These are phyloP conservation scores for Lepiota venenata DNA, from an alignment of 768 basidiomycete genomes.

Conservation along the genomic window DNA sequence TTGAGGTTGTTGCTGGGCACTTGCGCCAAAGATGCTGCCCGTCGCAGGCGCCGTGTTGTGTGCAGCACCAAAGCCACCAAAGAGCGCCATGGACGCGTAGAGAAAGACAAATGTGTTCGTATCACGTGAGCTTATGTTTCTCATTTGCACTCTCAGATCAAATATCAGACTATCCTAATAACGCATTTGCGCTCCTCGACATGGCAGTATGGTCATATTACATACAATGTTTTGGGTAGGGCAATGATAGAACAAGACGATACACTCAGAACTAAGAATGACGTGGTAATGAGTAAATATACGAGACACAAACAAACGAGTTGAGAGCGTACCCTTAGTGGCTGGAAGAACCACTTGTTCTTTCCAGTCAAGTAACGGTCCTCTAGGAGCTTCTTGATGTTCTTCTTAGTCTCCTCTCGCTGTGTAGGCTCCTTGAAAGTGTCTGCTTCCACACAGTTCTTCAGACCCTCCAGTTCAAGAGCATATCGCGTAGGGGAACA, in stretches of 20 bases:
- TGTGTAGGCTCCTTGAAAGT: slow-evolving; percentile 98
- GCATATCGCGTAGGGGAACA: slow-evolving; percentile 99
- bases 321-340: slow-evolving; percentile 61
- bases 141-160: too few species aligned
- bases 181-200: too few species aligned
- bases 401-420: slow-evolving; percentile 93
- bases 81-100: slow-evolving; percentile 20
- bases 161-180: too few species aligned
- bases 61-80: slow-evolving; percentile 18
- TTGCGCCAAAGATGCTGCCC: slow-evolving; percentile 20
- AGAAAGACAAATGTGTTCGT: too few species aligned
- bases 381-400: slow-evolving; percentile 94
- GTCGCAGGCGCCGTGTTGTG: slow-evolving; percentile 9
- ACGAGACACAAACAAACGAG: not conserved
- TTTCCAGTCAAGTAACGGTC: slow-evolving; percentile 91
- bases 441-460: slow-evolving; percentile 78
- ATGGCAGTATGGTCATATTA: slow-evolving; percentile 11
- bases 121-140: too few species aligned
- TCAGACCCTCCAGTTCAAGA: slow-evolving; percentile 92
- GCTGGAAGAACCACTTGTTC: slow-evolving; percentile 97
- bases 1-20: slow-evolving; percentile 12
- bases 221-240: slow-evolving; percentile 9
- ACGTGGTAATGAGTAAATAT: not conserved
- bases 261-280: slow-evolving; percentile 6
- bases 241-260: slow-evolving; percentile 2